Conservation (phyloP, 208 protist species). For the Leishmania mexicana region DNA sequence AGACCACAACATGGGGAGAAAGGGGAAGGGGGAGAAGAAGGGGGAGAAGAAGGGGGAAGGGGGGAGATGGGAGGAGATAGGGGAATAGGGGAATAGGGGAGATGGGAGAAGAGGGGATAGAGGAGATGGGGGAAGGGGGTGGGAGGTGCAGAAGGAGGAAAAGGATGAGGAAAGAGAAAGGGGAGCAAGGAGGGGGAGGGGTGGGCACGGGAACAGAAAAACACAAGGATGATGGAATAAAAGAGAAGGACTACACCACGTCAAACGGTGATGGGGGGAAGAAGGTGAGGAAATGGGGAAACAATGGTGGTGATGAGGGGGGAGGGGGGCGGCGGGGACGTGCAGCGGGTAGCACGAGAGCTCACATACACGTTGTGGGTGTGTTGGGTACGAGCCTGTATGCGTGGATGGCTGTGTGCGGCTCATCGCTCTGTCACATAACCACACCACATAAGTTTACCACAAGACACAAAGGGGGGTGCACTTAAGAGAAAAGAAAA, state of each 20-base stretch:
- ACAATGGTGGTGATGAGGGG: too few species aligned
- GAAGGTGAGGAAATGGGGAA: too few species aligned
- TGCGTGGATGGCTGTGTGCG: too few species aligned
- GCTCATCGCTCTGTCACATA: too few species aligned
- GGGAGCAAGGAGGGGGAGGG: background rate
- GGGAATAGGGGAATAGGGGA: background rate
- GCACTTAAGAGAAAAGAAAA: background rate
- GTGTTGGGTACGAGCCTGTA: too few species aligned
- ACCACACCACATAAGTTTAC: background rate
- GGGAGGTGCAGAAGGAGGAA: background rate
- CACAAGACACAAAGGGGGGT: background rate
- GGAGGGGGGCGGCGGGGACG: too few species aligned
- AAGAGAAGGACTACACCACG: background rate
- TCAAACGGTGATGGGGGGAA: too few species aligned
- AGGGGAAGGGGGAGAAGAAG: background rate
- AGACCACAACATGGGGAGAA: background rate
- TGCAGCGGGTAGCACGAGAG: background rate
- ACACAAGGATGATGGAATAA: background rate
- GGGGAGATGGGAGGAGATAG: background rate
- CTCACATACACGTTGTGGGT: too few species aligned
- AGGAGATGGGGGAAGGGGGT: background rate
- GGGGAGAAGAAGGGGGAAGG: background rate
- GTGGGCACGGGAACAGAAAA: background rate
- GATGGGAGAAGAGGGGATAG: background rate
- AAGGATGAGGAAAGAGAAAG: background rate